Conservation (phyloP, 2,329 filamentous ascomycete species). For the Gaeumannomyces tritici region DNA sequence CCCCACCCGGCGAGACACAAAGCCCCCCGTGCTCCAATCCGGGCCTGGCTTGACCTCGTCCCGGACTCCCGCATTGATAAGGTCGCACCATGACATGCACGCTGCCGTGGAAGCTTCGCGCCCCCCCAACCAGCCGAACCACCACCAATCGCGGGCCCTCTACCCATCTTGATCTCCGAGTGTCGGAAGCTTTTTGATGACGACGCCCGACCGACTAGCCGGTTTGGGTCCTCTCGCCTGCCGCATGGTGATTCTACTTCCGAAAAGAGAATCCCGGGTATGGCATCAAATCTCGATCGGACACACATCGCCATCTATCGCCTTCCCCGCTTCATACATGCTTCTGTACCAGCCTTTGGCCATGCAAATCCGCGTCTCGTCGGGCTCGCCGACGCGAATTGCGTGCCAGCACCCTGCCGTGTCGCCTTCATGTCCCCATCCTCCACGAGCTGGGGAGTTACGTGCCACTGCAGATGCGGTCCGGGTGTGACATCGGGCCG, state of each 20-base stretch:
- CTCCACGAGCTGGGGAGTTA: background rate
- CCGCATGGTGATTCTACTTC: background rate
- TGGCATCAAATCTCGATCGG: background rate
- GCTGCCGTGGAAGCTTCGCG: background rate
- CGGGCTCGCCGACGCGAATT: background rate
- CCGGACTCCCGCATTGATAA: background rate
- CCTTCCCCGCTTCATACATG: background rate
- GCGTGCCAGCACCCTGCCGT: background rate
- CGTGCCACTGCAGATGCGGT: background rate
- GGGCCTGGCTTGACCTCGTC: background rate
- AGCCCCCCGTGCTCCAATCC: background rate
- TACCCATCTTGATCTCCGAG: background rate
- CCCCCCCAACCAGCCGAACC: background rate
- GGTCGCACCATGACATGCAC: background rate
- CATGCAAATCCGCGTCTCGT: background rate
- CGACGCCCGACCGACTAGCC: background rate
- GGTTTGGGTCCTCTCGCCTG: no score
- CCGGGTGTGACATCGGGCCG: background rate
- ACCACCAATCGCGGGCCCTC: background rate
- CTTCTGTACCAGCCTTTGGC: background rate
- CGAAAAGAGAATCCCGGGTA: background rate
- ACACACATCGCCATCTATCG: background rate
- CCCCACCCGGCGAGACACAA: background rate
- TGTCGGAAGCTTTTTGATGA: background rate
- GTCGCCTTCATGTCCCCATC: background rate